Evolutionary conservation across 225 moss, liverwort and hornwort genomes (phyloP), one percentile per base, ranked within the genome.

Genomic region (Marchantia paleacea): DNA sequence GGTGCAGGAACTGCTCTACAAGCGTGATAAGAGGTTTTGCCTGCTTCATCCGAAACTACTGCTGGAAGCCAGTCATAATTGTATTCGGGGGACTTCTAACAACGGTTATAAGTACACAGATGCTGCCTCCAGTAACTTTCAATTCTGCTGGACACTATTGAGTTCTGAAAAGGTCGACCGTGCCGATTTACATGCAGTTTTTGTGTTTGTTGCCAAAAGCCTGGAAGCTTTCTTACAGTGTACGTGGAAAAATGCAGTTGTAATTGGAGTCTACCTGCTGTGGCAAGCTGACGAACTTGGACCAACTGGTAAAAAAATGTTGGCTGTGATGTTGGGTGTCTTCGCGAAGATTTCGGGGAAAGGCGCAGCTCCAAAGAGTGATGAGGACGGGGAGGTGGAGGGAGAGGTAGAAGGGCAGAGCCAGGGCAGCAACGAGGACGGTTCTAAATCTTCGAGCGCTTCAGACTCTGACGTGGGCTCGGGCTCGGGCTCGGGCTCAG

Each of bases 1-100:
- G 49, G 69, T 55, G 48, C 85, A 85, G 85, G 64, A 55, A 65
- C 31, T 85, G 85, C 75, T 49, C 60, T 65, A 64, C 54, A 52
- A n/a, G 72, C n/a, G 64, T 69, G 29, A 13, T 70, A 12, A 72
- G 13, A 4, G 55, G 47, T 8, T 51, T 85, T 6, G 7, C 70
- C 0, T 85, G 85, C 66, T 71, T 64, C 20, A 52, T 85, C 10
- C 75, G 55, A 73, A 65, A 79, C 12, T 77, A 81, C 0, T 85
- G 85, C 49, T 62, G 80, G 15, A 48, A 67, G 58, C 82, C 82
- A 14, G 71, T 85, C 0, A 70, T 76, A 6, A 39, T 79, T 25
- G 16, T 85, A 0, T 28, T 85, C 53, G 85, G 76, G 39, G 66
- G 76, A n/a, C 69, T 80, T 20, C 1, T 76, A 0, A 47, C 78